phyloP scores from a whole-genome alignment of 2,329 filamentous ascomycete genomes.

The Kalmusia sp. region DNA sequence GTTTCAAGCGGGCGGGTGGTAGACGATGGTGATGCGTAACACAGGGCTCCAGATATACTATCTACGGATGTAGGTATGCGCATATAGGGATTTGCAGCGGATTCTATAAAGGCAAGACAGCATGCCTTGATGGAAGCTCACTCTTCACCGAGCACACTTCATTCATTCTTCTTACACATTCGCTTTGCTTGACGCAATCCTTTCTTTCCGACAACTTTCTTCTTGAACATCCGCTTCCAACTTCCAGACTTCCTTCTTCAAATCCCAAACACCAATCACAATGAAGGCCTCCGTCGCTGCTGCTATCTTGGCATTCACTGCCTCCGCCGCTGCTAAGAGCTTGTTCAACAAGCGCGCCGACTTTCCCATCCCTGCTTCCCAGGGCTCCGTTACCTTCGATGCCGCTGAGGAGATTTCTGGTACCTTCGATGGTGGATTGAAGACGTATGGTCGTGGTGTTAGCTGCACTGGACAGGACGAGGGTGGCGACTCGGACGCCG shows the following conservation, averaged over 20 bases:
- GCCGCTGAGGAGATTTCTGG: conserved; percentile 18
- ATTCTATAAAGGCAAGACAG: conserved; percentile 9
- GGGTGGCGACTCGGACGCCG: conserved; percentile 52
- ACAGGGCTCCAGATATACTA: background rate
- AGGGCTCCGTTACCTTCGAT: conserved; percentile 36
- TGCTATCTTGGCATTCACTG: conserved; percentile 34
- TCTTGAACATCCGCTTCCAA: conserved; percentile 23
- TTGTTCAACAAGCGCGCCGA: conserved; percentile 40
- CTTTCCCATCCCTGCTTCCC: conserved; percentile 39
- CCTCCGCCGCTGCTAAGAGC: conserved; percentile 34
- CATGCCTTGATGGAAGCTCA: conserved; percentile 1
- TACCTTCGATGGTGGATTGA: conserved; percentile 31
- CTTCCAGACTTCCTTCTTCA: conserved; percentile 25
- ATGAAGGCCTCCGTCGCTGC: conserved; percentile 44
- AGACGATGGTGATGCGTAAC: background rate
- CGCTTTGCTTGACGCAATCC: conserved; percentile 17
- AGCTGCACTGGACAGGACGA: conserved; percentile 50
- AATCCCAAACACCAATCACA: conserved; percentile 24
- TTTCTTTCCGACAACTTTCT: conserved; percentile 9
- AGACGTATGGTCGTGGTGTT: conserved; percentile 28
- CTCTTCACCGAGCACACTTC: conserved; percentile 11
- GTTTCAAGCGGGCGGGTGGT: conserved; percentile 11
- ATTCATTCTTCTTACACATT: conserved; percentile 8
- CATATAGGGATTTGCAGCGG: background rate
- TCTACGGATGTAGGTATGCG: background rate